Evolutionary conservation across 345 rosid species (phyloP), one percentile per base, ranked within the genome.

Genomic region (Eucalyptus grandis): DNA sequence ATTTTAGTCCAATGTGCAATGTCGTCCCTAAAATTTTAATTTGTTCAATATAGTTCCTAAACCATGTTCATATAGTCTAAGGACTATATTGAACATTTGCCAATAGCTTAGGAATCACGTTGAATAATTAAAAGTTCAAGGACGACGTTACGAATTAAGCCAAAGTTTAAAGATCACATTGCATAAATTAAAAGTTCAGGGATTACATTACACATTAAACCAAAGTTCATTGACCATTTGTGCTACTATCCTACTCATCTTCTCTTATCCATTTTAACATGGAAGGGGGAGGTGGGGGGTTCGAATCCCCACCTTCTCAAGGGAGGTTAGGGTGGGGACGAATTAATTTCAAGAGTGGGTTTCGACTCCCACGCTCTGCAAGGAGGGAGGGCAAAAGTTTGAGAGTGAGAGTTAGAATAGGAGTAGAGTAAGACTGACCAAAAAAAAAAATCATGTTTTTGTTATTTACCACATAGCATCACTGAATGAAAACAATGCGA

Each of bases 351-450:
- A 49, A 6, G 6, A 49, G 50, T 0, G 50, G 50, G 16, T 49
- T 49, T 49, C 6, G 50, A 49, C 16, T 13, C 1, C 5, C 50
- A 13, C 0, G 2, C 50, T 2, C 1, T 13, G 3, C 50, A 49
- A 49, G 15, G 50, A 49, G 0, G 50, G 6, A 49, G 0, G 1
- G 16, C 6, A 49, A 49, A 49, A 49, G 16, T 49, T 2, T 49
- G 3, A 49, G 6, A 49, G 50, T 49, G 6, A 49, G 50, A 49
- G 1, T 49, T 49, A 49, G 50, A 49, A 49, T 49, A 49, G 15
- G 6, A 49, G 50, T 49, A 49, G 16, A 14, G 50, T 49, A 49
- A 6, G 16, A 49, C 0, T 1, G 0, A 49, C 3, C n/a, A n/a
- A n/a, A 49, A 49, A 47, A 46, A 11, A 47, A 9, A 9, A 9